These are phyloP conservation scores for Eremochloa ophiuroides DNA, from an alignment of 176 grass and related monocot genomes.

Conservation along the genomic window DNA sequence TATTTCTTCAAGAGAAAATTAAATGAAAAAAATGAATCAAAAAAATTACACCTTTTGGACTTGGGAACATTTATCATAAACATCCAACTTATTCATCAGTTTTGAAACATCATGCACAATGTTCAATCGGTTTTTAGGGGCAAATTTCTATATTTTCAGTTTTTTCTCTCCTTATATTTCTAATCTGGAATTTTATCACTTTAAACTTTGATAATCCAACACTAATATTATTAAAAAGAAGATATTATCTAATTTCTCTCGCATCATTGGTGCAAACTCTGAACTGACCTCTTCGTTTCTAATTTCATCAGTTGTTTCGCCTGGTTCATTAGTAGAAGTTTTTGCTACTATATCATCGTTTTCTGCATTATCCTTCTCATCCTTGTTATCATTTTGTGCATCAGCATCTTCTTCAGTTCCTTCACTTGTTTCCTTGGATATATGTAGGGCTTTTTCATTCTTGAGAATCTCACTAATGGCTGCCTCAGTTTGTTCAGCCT, in stretches of 20 bases:
- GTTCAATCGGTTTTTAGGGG: neutral
- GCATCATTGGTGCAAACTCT: neutral
- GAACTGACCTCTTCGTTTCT: slow-evolving; percentile 40
- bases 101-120: neutral
- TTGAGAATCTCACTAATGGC: slow-evolving; percentile 19
- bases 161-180: neutral
- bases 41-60: neutral
- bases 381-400: slow-evolving; percentile 27
- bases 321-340: neutral
- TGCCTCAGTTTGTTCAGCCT: slow-evolving; percentile 37
- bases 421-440: slow-evolving; percentile 27
- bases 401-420: slow-evolving; percentile 17
- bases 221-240: slow-evolving; percentile 12
- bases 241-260: slow-evolving; percentile 13
- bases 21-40: neutral
- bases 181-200: slow-evolving; percentile 2
- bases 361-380: slow-evolving; percentile 3
- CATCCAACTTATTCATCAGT: neutral
- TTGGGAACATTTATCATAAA: neutral
- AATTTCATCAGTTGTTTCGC: slow-evolving; percentile 22
- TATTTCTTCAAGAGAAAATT: neutral
- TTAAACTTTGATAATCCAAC: slow-evolving; percentile 11
- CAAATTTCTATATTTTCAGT: neutral
- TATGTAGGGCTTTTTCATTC: slow-evolving; percentile 19
- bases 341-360: slow-evolving; percentile 10